A percentile compares a stretch with the other conserved stretches of the same genome.
Conservation (phyloP, 2,329 filamentous ascomycete species). For the Sporothrix pseudoabietina region DNA sequence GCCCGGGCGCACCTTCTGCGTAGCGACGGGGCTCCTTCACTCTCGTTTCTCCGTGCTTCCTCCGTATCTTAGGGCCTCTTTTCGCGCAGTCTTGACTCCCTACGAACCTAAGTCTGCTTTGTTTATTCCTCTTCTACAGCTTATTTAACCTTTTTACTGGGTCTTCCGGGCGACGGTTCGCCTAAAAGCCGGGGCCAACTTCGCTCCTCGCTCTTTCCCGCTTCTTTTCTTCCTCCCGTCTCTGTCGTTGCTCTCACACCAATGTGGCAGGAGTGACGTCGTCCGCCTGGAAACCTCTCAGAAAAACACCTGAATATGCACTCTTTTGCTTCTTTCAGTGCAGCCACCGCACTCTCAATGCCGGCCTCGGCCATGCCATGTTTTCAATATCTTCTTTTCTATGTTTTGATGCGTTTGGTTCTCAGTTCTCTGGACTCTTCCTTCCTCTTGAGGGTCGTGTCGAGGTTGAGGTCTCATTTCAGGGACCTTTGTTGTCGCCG, state of each 20-base stretch:
- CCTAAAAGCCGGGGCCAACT: constrained; percentile 6
- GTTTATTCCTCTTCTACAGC: not conserved
- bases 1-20: not conserved
- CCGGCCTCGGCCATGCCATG: constrained; percentile 21
- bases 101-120: not conserved
- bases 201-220: constrained; percentile 17
- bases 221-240: not conserved
- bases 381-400: not conserved
- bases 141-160: constrained; percentile 7
- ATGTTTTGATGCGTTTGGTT: not conserved
- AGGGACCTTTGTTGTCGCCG: not conserved
- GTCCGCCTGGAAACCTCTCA: not conserved
- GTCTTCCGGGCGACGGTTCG: constrained; percentile 6
- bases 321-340: not conserved
- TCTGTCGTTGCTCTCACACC: not conserved
- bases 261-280: not conserved
- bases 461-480: not conserved
- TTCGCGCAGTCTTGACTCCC: not conserved
- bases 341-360: constrained; percentile 1
- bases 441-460: not conserved
- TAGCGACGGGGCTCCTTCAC: not conserved
- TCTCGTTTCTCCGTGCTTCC: constrained; percentile 21
- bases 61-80: not conserved
- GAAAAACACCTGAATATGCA: not conserved
- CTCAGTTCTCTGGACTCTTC: not conserved